Evolutionary conservation across 1,139 yeast genomes (phyloP).

Genomic region (Zygosaccharomyces sapae): DNA sequence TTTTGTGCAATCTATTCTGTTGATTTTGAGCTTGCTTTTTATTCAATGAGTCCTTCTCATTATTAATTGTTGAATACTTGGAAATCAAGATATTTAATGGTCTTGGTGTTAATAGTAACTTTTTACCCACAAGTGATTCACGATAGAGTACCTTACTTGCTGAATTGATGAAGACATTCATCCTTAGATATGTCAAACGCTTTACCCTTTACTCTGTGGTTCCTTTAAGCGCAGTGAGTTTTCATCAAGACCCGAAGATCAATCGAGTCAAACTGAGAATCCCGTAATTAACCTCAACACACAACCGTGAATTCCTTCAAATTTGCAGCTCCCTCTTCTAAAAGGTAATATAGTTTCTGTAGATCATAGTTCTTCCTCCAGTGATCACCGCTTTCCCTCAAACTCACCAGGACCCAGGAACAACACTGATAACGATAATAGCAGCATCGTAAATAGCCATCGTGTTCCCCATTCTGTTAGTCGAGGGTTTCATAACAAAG

Average conservation of each 20-base stretch:
- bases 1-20: slow-evolving; percentile 23
- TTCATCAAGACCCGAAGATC: not conserved
- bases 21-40: slow-evolving; percentile 1
- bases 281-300: no score
- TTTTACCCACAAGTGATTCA: not conserved
- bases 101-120: not conserved
- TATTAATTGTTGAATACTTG: slow-evolving; percentile 5
- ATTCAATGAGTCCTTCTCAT: slow-evolving; percentile 4
- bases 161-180: not conserved
- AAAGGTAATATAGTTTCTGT: not conserved
- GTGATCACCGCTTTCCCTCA: not conserved
- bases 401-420: not conserved
- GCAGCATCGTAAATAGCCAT: not conserved
- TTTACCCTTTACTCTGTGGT: not conserved
- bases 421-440: not conserved
- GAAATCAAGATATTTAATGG: slow-evolving; percentile 2
- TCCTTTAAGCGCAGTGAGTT: not conserved
- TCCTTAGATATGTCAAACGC: not conserved
- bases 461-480: not conserved
- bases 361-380: slow-evolving; percentile 1
- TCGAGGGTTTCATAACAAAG: not conserved
- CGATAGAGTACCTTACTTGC: not conserved
- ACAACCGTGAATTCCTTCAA: no score
- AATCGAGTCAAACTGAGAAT: no score
- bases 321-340: no score